Evolutionary conservation across 176 grass and related monocot genomes (phyloP).

Genomic region (Carex kokanica): DNA sequence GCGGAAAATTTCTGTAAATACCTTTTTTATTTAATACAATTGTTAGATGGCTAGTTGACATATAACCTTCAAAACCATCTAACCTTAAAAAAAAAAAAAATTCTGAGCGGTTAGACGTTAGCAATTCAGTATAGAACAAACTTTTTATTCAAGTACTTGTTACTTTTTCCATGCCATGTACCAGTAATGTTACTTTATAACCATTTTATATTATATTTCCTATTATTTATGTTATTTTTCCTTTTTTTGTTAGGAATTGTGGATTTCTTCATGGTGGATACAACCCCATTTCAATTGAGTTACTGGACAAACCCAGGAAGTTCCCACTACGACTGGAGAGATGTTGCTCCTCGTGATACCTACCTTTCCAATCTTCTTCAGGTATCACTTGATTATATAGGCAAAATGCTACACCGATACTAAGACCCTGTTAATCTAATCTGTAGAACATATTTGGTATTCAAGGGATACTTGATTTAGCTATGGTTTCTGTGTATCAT

Average conservation of each 20-base stretch:
- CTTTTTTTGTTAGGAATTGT: conserved; percentile 40
- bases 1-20: too few relatives aligned
- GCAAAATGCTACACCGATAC: background rate
- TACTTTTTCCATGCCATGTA: background rate
- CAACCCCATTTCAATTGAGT: conserved; percentile 54
- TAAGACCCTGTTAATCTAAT: background rate
- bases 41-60: too few relatives aligned
- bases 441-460: background rate
- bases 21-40: too few relatives aligned
- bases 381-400: conserved; percentile 26
- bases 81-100: too few relatives aligned
- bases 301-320: conserved; percentile 63
- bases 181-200: background rate
- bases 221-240: background rate
- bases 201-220: background rate
- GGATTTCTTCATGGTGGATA: conserved; percentile 89
- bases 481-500: background rate
- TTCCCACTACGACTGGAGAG: conserved; percentile 68
- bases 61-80: too few relatives aligned
- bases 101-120: background rate
- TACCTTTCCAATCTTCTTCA: conserved; percentile 60
- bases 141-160: background rate
- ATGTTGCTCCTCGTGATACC: conserved; percentile 49
- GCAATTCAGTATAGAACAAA: background rate
- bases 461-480: background rate